Evolutionary conservation across 1,284 basidiomycete species (phyloP).

Genomic region (Coriolopsis trogii): DNA sequence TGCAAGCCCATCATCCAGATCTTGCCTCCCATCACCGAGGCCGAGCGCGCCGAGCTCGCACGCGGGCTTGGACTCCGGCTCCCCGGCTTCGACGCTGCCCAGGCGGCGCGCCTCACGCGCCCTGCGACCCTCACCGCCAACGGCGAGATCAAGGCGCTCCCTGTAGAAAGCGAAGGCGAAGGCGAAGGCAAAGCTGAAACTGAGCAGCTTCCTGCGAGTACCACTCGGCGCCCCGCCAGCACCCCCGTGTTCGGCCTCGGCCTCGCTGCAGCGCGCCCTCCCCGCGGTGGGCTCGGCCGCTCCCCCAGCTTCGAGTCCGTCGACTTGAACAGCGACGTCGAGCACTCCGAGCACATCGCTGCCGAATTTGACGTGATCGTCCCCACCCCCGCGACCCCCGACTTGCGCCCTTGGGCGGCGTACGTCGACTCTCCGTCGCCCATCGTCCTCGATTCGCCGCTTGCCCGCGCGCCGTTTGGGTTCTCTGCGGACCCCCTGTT

Average conservation of each 20-base stretch:
- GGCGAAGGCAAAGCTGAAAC: too few species aligned
- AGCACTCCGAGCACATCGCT: background rate
- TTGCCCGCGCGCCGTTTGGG: background rate
- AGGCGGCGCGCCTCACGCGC: background rate
- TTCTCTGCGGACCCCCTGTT: background rate
- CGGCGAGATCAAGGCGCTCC: background rate
- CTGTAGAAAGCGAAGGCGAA: background rate
- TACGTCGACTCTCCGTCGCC: too few species aligned
- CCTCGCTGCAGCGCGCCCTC: background rate
- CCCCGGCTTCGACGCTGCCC: background rate
- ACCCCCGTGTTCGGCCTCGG: background rate
- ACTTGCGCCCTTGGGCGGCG: too few species aligned
- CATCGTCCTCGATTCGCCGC: background rate
- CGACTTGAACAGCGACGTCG: constrained; percentile 11
- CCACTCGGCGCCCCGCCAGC: background rate
- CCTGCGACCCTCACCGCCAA: background rate
- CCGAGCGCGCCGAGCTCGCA: background rate
- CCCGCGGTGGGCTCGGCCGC: background rate
- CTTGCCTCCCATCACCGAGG: background rate
- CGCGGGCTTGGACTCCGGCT: background rate
- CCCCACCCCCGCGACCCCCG: background rate
- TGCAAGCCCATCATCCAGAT: background rate
- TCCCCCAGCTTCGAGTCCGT: constrained; percentile 12
- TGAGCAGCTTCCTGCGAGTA: background rate
- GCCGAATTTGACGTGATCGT: too few species aligned